phyloP scores from a whole-genome alignment of 371 early-diverging fungal genomes.

The Zychaea mexicana region DNA sequence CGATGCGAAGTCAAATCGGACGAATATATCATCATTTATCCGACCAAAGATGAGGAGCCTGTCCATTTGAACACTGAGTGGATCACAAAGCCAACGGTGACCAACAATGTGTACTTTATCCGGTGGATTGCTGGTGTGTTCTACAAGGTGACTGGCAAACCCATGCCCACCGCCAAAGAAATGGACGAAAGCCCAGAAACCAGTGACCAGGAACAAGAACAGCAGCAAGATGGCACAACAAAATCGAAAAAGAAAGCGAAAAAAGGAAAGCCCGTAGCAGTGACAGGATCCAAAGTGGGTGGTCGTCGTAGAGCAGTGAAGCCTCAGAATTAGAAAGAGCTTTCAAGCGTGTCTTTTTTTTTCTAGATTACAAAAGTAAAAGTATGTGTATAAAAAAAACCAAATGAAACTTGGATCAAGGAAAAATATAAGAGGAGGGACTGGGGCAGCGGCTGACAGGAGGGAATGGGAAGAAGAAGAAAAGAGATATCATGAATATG shows the following conservation, averaged over 20 bases:
- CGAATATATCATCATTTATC: constrained; percentile 39
- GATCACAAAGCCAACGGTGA: constrained; percentile 28
- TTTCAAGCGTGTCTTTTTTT: neutral
- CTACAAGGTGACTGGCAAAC: constrained; percentile 13
- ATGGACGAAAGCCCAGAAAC: neutral
- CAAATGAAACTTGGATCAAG: no score
- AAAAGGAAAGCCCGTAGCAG: constrained; percentile 22
- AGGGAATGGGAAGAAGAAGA: no score
- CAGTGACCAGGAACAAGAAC: neutral
- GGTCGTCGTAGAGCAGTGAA: constrained; percentile 43
- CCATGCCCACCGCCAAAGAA: neutral
- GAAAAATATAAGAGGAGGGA: no score
- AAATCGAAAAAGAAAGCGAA: constrained; percentile 27
- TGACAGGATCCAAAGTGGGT: constrained; percentile 39
- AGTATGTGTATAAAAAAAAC: neutral
- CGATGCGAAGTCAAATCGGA: constrained; percentile 50
- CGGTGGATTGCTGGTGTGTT: constrained; percentile 25
- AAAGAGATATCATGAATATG: no score
- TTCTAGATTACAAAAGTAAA: neutral
- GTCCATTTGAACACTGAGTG: constrained; percentile 41
- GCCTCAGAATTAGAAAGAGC: constrained; percentile 7
- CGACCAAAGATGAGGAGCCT: constrained; percentile 29
- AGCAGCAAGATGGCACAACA: neutral
- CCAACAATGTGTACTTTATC: constrained; percentile 26
- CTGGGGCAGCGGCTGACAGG: no score